phyloP scores from a whole-genome alignment of 306 rosid species.

The Inga oerstediana region DNA sequence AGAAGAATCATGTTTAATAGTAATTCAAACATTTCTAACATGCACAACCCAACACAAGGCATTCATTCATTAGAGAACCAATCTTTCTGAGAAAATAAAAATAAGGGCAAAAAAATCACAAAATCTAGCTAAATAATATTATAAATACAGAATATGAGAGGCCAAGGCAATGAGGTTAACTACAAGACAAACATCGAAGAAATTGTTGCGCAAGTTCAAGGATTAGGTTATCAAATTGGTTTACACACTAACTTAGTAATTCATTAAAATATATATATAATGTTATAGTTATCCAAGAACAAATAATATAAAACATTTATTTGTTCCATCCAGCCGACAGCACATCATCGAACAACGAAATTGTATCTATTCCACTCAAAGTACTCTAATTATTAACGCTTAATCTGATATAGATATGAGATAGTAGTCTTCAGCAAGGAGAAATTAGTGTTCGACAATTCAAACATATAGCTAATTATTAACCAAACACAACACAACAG shows the following conservation, averaged over 20 bases:
- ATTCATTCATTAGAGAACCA: constrained; percentile 27
- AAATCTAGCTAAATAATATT: neutral
- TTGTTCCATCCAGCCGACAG: neutral
- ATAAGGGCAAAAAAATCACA: neutral
- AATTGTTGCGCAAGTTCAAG: neutral
- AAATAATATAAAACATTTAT: neutral
- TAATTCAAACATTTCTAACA: neutral
- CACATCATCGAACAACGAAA: neutral
- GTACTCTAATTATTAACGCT: neutral
- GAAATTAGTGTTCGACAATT: neutral
- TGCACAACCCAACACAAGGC: neutral
- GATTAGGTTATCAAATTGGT: neutral
- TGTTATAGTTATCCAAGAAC: neutral
- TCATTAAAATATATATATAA: neutral
- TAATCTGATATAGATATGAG: neutral
- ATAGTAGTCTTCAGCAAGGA: neutral
- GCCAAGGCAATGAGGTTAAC: neutral
- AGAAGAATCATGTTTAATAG: neutral
- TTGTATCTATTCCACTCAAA: neutral
- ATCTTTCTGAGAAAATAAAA: constrained; percentile 22
- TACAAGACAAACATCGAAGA: constrained; percentile 1
- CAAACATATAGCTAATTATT: neutral
- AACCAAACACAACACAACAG: neutral
- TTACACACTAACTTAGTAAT: neutral
- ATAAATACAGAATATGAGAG: neutral